Base-by-base conservation (phyloP, 768 basidiomycete species). In the Leccinum aurantiacum region DNA sequence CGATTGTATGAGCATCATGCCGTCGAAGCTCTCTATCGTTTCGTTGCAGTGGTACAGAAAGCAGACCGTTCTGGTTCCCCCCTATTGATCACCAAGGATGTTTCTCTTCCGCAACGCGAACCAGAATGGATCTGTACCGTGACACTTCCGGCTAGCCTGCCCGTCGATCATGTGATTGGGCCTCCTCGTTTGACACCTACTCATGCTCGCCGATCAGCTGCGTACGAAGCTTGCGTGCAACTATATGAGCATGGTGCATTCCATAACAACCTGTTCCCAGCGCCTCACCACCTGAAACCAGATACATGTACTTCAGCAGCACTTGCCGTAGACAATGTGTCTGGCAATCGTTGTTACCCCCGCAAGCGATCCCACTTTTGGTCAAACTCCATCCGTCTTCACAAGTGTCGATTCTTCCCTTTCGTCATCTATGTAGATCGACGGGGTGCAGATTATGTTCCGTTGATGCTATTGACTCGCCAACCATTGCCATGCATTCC, bases 331-430 rank as follows among this genome's bases (percentile, higher is more conserved):
- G 63, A 69, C 35, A 76, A 74, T 57, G 55, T 62, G 4, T 65
- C 73, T 46, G 84, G 85, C 10, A 80, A 82, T 13, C 79, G 81
- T 41, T 74, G 77, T 54, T 90, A 92, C 74, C 70, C 74, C 13
- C 79, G 82, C 61, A 88, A 83, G 70, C 72, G 69, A 50, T 84
- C 91, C n/a, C 73, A 78, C 41, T 90, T 93, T 68, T 93, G 92
- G 92, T 62, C 63, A 13, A 82, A 83, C 63, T 69, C 76, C 59
- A 66, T 53, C 64, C 68, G 67, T 56, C 59, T 60, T 68, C 17
- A 65, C 61, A n/a, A 62, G 29, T 38, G 54, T 62, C 33, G 61
- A 65, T 25, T 68, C 58, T 58, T 69, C 54, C 67, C 78, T 8
- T 71, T 89, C 33, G 74, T 91, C 44, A 69, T 77, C 53, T 70